These are phyloP conservation scores for Loxodes magnus DNA, from an alignment of 73 alveolate species.

Conservation along the genomic window DNA sequence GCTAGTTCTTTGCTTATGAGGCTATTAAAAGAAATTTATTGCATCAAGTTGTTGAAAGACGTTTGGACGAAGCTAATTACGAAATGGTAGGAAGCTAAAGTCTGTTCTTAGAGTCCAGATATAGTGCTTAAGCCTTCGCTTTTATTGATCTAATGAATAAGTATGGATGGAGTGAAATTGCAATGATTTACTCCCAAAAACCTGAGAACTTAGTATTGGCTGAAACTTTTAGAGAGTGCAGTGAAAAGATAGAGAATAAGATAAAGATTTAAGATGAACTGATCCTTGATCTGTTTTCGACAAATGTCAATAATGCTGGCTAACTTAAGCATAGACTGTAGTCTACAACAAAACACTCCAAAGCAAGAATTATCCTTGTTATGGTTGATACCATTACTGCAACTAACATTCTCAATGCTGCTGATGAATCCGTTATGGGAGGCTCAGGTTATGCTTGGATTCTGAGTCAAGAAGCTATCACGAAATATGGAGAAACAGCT, in stretches of 20 bases:
- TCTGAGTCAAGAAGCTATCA: slow-evolving; percentile 5
- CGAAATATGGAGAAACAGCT: not conserved
- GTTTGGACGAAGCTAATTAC: not conserved
- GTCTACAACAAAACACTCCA: slow-evolving; percentile 9
- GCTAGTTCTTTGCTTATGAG: not conserved
- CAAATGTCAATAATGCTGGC: not conserved
- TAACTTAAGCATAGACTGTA: not conserved
- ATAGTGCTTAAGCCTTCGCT: slow-evolving; percentile 2
- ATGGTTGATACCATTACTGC: not conserved
- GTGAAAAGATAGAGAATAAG: too few relatives aligned
- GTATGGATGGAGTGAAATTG: slow-evolving; percentile 3
- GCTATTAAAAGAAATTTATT: slow-evolving; percentile 1
- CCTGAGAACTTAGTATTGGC: slow-evolving; percentile 1
- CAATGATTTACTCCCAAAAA: not conserved
- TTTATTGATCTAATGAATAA: not conserved
- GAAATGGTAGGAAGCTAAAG: not conserved
- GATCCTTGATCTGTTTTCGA: not conserved
- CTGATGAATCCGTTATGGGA: slow-evolving; percentile 13
- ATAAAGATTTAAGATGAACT: not conserved
- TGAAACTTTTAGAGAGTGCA: not conserved
- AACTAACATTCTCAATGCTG: not conserved
- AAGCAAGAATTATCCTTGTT: slow-evolving; percentile 5
- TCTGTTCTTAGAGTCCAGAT: slow-evolving; percentile 8
- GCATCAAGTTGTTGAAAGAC: slow-evolving; percentile 2
- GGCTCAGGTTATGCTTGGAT: slow-evolving; percentile 14